phyloP scores from a whole-genome alignment of 2,329 filamentous ascomycete species.

The Ceratocystis diversiconidia region DNA sequence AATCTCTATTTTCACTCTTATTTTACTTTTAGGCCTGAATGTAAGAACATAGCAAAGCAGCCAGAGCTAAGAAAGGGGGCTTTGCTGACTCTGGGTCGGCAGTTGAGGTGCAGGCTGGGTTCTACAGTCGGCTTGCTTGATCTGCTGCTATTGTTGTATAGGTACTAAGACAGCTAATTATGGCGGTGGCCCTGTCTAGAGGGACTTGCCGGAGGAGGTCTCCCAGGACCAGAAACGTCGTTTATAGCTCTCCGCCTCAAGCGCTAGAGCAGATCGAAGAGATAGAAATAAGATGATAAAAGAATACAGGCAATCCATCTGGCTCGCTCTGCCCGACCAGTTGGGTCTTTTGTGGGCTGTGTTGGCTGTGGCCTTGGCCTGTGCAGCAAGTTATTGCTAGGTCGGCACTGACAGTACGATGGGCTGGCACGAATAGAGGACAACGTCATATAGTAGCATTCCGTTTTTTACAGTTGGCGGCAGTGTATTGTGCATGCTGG shows the following conservation, averaged over 20 bases:
- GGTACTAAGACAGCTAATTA: no score
- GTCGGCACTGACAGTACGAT: not conserved
- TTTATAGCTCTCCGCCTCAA: no score
- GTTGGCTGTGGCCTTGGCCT: not conserved
- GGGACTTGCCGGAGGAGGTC: no score
- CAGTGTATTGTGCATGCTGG: not conserved
- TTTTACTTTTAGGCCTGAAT: no score
- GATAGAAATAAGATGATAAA: not conserved
- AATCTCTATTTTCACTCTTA: no score
- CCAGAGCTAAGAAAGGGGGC: no score
- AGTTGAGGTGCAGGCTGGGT: not conserved
- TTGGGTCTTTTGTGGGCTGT: slow-evolving; percentile 2
- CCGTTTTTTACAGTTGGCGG: not conserved
- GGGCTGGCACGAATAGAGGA: not conserved
- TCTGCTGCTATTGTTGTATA: not conserved
- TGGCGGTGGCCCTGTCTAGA: no score
- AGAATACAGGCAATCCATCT: not conserved
- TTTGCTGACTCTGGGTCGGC: not conserved
- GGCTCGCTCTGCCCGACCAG: slow-evolving; percentile 1
- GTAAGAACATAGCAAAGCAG: no score
- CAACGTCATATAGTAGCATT: slow-evolving; percentile 5
- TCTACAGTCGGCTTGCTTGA: not conserved
- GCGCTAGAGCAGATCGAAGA: not conserved
- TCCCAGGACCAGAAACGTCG: no score
- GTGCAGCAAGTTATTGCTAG: not conserved